Conservation (phyloP, 2,329 filamentous ascomycete genomes). For the Calonectria ilicicola region DNA sequence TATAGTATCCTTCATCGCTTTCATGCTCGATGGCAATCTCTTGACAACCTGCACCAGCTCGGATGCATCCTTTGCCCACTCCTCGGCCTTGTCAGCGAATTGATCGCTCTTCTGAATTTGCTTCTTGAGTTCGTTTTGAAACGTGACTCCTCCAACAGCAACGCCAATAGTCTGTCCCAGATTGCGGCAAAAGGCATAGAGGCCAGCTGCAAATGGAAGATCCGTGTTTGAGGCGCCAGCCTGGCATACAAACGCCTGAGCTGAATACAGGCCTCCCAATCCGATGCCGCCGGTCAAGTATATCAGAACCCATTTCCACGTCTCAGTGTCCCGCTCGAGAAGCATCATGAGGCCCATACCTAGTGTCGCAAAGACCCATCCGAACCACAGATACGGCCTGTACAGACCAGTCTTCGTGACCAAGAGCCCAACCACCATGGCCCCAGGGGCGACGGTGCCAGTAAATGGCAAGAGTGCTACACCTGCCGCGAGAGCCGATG, state of each 20-base stretch:
- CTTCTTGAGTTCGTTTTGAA: slow-evolving; percentile 72
- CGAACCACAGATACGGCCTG: slow-evolving; percentile 70
- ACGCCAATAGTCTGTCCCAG: slow-evolving; percentile 76
- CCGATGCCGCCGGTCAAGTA: slow-evolving; percentile 71
- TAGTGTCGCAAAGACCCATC: slow-evolving; percentile 71
- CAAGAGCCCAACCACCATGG: slow-evolving; percentile 65
- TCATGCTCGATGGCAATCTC: slow-evolving; percentile 54
- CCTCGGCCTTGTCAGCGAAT: slow-evolving; percentile 54
- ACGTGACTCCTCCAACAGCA: slow-evolving; percentile 75
- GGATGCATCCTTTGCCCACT: slow-evolving; percentile 69
- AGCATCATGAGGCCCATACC: slow-evolving; percentile 68
- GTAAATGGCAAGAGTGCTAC: slow-evolving; percentile 69
- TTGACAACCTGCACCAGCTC: slow-evolving; percentile 61
- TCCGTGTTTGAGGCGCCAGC: slow-evolving; percentile 59
- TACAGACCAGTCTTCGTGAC: slow-evolving; percentile 70
- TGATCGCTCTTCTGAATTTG: slow-evolving; percentile 61
- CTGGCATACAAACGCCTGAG: slow-evolving; percentile 72
- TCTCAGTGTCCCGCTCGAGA: slow-evolving; percentile 61
- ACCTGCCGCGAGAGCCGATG: slow-evolving; percentile 45
- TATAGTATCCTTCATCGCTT: slow-evolving; percentile 40
- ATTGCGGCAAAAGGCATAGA: slow-evolving; percentile 72
- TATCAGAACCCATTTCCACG: slow-evolving; percentile 70
- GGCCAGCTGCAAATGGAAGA: slow-evolving; percentile 63
- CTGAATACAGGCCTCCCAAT: slow-evolving; percentile 73
- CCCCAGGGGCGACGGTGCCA: slow-evolving; percentile 72